Conservation (phyloP, 1,284 basidiomycete species). For the Cryptococcus amylolentus region DNA sequence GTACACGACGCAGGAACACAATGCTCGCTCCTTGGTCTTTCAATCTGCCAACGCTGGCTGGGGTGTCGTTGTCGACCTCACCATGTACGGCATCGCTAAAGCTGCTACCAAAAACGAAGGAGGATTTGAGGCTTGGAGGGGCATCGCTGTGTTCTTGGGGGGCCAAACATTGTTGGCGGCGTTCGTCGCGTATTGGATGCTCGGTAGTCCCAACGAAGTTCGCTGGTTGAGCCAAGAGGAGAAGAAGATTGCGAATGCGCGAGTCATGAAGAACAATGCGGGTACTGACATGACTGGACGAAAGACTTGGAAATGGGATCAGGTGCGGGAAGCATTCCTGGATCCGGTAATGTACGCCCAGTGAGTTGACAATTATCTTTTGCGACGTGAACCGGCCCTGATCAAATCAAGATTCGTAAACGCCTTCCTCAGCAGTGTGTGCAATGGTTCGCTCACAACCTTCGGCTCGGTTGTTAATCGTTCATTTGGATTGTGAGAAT, state of each 20-base stretch:
- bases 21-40: constrained; percentile 23
- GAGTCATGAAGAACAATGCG: constrained; percentile 33
- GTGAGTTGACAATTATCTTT: constrained; percentile 29
- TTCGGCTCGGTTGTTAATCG: constrained; percentile 26
- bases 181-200: constrained; percentile 24
- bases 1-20: constrained; percentile 31
- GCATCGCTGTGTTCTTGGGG: constrained; percentile 39
- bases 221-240: constrained; percentile 34
- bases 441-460: constrained; percentile 31
- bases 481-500: constrained; percentile 12
- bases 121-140: constrained; percentile 31
- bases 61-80: constrained; percentile 25
- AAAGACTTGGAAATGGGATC: constrained; percentile 37
- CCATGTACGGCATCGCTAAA: constrained; percentile 31
- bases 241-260: constrained; percentile 27
- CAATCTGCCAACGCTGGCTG: constrained; percentile 25
- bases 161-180: constrained; percentile 29
- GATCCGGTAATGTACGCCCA: constrained; percentile 36
- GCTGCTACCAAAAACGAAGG: constrained; percentile 17
- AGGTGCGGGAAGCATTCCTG: constrained; percentile 29
- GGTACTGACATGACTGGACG: constrained; percentile 33
- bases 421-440: constrained; percentile 1
- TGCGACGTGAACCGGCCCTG: constrained; percentile 2
- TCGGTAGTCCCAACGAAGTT: constrained; percentile 37
- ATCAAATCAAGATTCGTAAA: too few relatives aligned